Percentiles rank a stretch among this genome's conserved stretches.
Evolutionary conservation across 179 eudicot species (phyloP).

Genomic region (Silene noctiflora): DNA sequence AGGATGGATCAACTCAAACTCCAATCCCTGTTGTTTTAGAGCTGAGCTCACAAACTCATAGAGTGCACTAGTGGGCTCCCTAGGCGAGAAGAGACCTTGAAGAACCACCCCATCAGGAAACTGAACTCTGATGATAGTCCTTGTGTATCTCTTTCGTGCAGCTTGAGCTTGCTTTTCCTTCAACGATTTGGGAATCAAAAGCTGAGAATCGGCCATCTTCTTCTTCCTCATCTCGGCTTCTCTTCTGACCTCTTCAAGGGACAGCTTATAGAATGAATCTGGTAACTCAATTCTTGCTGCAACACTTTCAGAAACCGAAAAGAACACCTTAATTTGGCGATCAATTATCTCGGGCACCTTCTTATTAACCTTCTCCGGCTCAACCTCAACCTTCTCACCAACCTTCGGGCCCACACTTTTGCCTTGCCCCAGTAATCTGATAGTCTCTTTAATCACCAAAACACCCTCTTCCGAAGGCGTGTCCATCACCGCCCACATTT

Average conservation of each 20-base stretch:
- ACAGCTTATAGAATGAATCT: constrained; percentile 70
- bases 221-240: constrained; percentile 78
- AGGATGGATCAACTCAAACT: constrained; percentile 83
- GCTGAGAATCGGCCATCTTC: constrained; percentile 83
- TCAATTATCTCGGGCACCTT: constrained; percentile 41
- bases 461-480: constrained; percentile 51
- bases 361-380: constrained; percentile 34
- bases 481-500: constrained; percentile 93
- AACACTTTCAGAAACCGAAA: constrained; percentile 72
- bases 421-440: constrained; percentile 45
- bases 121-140: constrained; percentile 65
- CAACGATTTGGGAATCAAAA: constrained; percentile 73
- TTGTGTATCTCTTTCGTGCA: constrained; percentile 50
- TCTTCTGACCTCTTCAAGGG: constrained; percentile 69
- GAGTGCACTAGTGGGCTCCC: constrained; percentile 67
- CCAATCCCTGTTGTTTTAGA: constrained; percentile 72
- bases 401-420: constrained; percentile 38
- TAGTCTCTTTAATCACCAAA: constrained; percentile 36
- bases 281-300: constrained; percentile 88
- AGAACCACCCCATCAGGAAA: constrained; percentile 98
- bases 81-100: constrained; percentile 75
- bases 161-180: constrained; percentile 89
- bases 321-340: constrained; percentile 83
- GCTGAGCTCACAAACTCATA: constrained; percentile 85
- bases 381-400: constrained; percentile 43